phyloP scores from a whole-genome alignment of 2,329 filamentous ascomycete species.

The Colletotrichum spaethianum region DNA sequence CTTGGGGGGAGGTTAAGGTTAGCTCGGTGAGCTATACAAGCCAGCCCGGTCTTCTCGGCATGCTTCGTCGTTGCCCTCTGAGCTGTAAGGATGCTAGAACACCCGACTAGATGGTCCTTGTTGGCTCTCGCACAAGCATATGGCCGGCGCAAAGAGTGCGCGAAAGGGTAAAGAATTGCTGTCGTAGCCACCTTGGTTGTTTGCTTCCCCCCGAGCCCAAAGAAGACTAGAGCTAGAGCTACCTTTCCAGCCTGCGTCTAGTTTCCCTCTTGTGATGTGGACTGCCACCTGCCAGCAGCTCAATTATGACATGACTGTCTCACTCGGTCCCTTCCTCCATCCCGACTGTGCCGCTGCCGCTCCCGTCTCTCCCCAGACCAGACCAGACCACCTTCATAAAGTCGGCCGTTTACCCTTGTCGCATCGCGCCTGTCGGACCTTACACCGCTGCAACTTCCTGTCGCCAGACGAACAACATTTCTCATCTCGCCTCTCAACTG shows the following conservation, averaged over 20 bases:
- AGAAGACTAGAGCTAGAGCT: slow-evolving; percentile 31
- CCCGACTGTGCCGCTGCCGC: slow-evolving; percentile 12
- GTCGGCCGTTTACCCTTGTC: slow-evolving; percentile 30
- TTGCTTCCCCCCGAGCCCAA: neutral
- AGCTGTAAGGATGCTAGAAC: neutral
- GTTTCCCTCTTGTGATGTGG: slow-evolving; percentile 18
- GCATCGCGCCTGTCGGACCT: slow-evolving; percentile 27
- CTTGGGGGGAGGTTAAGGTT: neutral
- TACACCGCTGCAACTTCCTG: slow-evolving; percentile 21
- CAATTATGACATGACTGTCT: slow-evolving; percentile 41
- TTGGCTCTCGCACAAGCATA: neutral
- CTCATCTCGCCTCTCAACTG: slow-evolving; percentile 2
- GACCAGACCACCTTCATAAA: slow-evolving; percentile 23
- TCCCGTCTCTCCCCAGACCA: slow-evolving; percentile 16
- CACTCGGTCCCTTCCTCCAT: slow-evolving; percentile 20
- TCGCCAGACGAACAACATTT: neutral
- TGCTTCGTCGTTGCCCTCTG: slow-evolving; percentile 5
- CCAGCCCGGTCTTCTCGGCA: slow-evolving; percentile 16
- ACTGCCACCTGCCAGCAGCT: slow-evolving; percentile 17
- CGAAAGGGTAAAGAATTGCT: neutral
- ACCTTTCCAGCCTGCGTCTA: slow-evolving; percentile 15
- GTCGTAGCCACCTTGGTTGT: neutral
- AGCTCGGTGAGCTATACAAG: neutral
- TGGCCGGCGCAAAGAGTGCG: neutral
- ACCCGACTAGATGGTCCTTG: neutral